Evolutionary conservation across 441 rosid genomes (phyloP), one percentile per base, ranked within the genome.

Genomic region (Mallotus japonicus): DNA sequence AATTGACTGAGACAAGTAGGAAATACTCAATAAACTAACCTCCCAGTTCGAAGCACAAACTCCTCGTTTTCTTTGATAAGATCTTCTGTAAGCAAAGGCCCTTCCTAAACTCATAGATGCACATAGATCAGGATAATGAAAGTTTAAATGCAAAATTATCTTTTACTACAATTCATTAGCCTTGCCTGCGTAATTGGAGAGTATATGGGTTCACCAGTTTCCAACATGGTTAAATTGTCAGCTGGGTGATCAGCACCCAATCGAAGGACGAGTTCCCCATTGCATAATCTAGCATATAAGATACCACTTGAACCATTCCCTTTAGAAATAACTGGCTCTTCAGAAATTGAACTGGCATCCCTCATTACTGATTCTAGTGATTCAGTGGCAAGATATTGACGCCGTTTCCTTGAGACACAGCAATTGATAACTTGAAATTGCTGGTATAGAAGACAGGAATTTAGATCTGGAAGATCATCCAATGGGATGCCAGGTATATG

Each of bases 1-100:
- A 62, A 71, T 19, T 68, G 32, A 70, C 46, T 6, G 19, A 20
- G 59, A 19, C 47, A 50, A 55, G 67, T 37, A 34, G 50, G 67
- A 61, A 44, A 44, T 51, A 57, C 50, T 56, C 32, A 14, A 69
- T 24, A 75, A 55, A 76, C 84, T 68, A 70, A 95, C 99, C 99
- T 95, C 81, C 99, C 93, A 67, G 99, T 95, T 69, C 98, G 93
- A 76, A 95, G 95, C 69, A 95, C 89, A 22, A 95, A 84, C 79
- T 95, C 99, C 81, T 95, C 99, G 73, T 92, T 92, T 89, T 95
- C 99, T 84, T 74, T 88, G 47, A 95, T 91, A 81, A 92, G 90
- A 85, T 95, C 99, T 79, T 95, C 99, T 1, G 99, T 90, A 75
- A 95, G 92, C 80, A 95, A 79, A 49, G 98, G 97, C 67, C 89